These are phyloP conservation scores for Fusarium sp. DNA, from an alignment of 2,329 filamentous ascomycete genomes.

Conservation along the genomic window DNA sequence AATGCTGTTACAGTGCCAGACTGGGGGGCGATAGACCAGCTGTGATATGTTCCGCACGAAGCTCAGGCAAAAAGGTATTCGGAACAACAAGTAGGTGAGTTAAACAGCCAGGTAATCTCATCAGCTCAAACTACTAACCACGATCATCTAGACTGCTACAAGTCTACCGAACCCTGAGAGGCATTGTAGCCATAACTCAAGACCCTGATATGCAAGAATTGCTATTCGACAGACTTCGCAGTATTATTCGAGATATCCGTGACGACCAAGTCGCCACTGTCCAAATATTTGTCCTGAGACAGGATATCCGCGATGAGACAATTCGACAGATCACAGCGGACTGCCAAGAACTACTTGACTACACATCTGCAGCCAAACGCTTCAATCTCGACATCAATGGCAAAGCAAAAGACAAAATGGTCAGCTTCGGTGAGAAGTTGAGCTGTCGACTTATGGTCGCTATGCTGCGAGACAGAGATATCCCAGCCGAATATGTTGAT, in stretches of 20 bases:
- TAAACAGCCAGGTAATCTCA: neutral
- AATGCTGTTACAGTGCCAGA: neutral
- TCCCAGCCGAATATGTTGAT: neutral
- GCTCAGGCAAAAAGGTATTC: neutral
- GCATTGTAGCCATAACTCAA: neutral
- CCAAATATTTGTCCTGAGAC: neutral
- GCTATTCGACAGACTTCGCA: neutral
- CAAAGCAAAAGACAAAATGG: neutral
- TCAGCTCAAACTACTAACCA: neutral
- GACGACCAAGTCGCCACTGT: neutral
- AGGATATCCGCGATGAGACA: neutral
- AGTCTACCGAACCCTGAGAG: neutral
- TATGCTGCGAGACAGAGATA: neutral
- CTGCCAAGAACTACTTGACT: neutral
- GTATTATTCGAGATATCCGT: neutral
- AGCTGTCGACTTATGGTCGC: neutral
- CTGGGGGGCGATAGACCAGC: neutral
- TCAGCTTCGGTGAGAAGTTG: neutral
- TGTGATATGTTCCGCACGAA: neutral
- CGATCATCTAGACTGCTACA: neutral
- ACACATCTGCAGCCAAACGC: neutral
- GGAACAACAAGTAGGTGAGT: neutral
- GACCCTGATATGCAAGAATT: neutral
- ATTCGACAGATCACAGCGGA: neutral
- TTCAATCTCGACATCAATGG: neutral